A percentile compares a stretch with the other conserved stretches of the same genome.
These are phyloP conservation scores for Daldinia childiae DNA, from an alignment of 495 filamentous ascomycete genomes.

Conservation along the genomic window DNA sequence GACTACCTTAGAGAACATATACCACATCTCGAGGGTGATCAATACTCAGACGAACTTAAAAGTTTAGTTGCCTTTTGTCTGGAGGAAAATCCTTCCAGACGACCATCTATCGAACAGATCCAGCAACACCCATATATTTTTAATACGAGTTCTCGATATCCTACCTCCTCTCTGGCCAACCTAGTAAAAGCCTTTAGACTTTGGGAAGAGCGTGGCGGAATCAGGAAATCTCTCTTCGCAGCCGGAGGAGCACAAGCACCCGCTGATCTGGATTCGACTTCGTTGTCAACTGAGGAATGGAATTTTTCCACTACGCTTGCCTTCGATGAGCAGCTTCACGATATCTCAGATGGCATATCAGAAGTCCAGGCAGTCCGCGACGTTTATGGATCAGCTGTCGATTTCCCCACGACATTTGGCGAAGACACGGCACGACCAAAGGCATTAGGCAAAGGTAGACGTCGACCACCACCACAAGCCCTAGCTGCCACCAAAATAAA, in stretches of 20 bases:
- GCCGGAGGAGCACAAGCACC: constrained; percentile 75
- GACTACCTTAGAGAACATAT: constrained; percentile 68
- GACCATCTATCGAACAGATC: constrained; percentile 76
- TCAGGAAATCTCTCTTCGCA: constrained; percentile 82
- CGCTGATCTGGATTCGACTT: constrained; percentile 50
- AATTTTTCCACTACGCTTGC: constrained; percentile 90
- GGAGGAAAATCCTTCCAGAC: constrained; percentile 74
- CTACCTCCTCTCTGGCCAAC: constrained; percentile 71
- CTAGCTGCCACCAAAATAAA: constrained; percentile 51
- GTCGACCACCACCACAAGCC: constrained; percentile 61
- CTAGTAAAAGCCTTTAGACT: constrained; percentile 83
- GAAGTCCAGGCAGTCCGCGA: constrained; percentile 57
- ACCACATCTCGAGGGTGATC: constrained; percentile 77
- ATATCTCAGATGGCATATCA: constrained; percentile 47
- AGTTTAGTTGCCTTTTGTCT: constrained; percentile 83
- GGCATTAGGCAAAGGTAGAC: constrained; percentile 47
- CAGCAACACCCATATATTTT: constrained; percentile 70
- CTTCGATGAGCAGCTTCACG: constrained; percentile 71
- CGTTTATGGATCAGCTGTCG: constrained; percentile 60
- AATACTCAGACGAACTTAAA: constrained; percentile 78
- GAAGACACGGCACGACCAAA: constrained; percentile 58
- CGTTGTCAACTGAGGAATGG: constrained; percentile 75
- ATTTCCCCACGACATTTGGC: constrained; percentile 52
- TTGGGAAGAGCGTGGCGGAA: constrained; percentile 88
- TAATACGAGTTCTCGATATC: constrained; percentile 72